A percentile compares a stretch with the other conserved stretches of the same genome.
Evolutionary conservation across 139 green algal species (phyloP).

Genomic region (Mesotaenium endlicherianum): DNA sequence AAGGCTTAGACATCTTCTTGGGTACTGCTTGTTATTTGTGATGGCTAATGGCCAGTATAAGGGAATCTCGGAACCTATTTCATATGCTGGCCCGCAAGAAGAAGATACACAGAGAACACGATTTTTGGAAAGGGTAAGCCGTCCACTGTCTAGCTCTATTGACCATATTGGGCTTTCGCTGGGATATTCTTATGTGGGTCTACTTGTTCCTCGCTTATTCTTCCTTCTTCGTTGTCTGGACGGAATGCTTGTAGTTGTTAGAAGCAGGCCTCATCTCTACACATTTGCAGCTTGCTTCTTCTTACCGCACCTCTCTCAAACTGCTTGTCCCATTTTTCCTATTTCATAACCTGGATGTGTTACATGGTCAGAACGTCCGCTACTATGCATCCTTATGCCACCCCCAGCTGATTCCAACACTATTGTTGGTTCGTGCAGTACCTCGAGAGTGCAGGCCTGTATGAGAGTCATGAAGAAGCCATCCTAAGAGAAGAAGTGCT

Average conservation of each 20-base stretch:
- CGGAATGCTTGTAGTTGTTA: background rate
- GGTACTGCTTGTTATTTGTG: no score
- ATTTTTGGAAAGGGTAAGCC: background rate
- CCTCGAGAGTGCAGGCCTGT: conserved; percentile 57
- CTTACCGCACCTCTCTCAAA: no score
- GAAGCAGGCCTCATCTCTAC: background rate
- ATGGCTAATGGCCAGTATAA: background rate
- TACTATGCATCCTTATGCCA: background rate
- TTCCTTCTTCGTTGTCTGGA: background rate
- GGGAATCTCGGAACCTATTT: conserved; percentile 35
- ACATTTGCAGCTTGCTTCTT: no score
- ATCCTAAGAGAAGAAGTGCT: conserved; percentile 66
- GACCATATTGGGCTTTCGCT: background rate
- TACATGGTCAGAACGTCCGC: background rate
- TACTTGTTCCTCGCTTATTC: background rate
- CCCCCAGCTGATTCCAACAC: background rate
- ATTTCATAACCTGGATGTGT: background rate
- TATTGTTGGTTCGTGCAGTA: conserved; percentile 52
- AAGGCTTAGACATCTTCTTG: no score
- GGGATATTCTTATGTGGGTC: background rate
- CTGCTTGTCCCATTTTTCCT: no score
- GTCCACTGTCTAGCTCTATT: background rate
- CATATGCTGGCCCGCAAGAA: background rate
- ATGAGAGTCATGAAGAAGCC: conserved; percentile 63
- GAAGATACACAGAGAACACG: background rate